phyloP scores from a whole-genome alignment of 2,329 filamentous ascomycete species.

The Epichloe coenophiala region DNA sequence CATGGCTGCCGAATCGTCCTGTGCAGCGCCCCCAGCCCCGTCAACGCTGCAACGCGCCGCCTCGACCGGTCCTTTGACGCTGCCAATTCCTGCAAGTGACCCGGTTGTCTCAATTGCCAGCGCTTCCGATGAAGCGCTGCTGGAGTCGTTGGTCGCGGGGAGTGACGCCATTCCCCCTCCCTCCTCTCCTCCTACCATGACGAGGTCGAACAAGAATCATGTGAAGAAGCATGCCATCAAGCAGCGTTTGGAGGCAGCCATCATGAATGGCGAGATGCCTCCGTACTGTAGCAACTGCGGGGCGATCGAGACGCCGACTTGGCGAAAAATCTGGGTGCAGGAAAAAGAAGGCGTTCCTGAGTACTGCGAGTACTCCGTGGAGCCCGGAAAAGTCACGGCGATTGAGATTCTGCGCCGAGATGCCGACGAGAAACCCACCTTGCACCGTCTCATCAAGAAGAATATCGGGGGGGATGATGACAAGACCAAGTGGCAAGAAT shows the following conservation, averaged over 20 bases:
- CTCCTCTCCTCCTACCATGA: conserved; percentile 25
- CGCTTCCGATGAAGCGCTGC: conserved; percentile 13
- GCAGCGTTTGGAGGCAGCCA: conserved; percentile 45
- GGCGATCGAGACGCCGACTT: conserved; percentile 89
- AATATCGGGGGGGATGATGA: conserved; percentile 48
- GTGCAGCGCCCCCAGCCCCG: conserved; percentile 19
- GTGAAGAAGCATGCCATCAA: conserved; percentile 50
- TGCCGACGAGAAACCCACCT: conserved; percentile 44
- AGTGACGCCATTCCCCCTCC: conserved; percentile 27
- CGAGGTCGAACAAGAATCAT: conserved; percentile 48
- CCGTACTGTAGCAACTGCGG: conserved; percentile 88
- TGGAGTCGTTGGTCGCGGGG: conserved; percentile 27
- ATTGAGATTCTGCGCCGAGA: conserved; percentile 56
- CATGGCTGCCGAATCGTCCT: conserved; percentile 7
- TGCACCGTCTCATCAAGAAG: conserved; percentile 71
- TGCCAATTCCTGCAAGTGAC: conserved; percentile 34
- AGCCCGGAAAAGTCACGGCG: conserved; percentile 59
- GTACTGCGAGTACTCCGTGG: conserved; percentile 57
- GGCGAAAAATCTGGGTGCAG: conserved; percentile 86
- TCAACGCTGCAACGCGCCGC: conserved; percentile 25
- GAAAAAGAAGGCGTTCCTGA: conserved; percentile 57
- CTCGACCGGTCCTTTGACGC: conserved; percentile 19
- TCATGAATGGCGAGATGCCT: conserved; percentile 72
- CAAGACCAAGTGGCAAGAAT: conserved; percentile 53
- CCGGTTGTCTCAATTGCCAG: conserved; percentile 18